Evolutionary conservation across 306 rosid genomes (phyloP), one percentile per base, ranked within the genome.

Genomic region (Inga leiocalycina): DNA sequence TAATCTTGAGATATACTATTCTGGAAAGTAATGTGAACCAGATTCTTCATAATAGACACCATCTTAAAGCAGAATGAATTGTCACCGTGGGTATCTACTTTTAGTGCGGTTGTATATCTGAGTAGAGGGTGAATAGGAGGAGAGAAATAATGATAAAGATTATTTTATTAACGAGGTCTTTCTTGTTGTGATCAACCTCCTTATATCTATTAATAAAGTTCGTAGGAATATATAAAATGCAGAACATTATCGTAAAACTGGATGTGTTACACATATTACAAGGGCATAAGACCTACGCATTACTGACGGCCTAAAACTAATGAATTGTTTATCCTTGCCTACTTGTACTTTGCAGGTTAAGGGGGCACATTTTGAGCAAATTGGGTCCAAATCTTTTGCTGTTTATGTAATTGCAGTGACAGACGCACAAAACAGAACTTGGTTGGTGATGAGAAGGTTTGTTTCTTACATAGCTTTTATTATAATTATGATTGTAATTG

Each of bases 291-390:
- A 34, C 5, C 76, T 24, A 72, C n/a, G 39, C 59, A 14, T 46
- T 72, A 46, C 39, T 72, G 27, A 72, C 5, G 24, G 57, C 59
- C 30, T 7, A 46, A 27, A 45, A 49, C 13, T 72, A 27, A 72
- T 46, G 35, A 45, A 45, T 72, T 71, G 12, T 24, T 72, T 24
- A 45, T 45, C 76, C 22, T 75, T 82, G 80, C 83, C 72, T 82
- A 10, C 76, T 80, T 77, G 65, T 83, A 74, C 68, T 37, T 70
- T 66, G 22, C 91, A 94, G 99, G 99, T 97, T 61, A 94, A 92
- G 87, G 99, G 99, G 73, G 99, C 99, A 34, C 91, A 94, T 85
- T 97, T 97, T 90, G 99, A 97, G 89, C 92, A 97, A 89, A 85
- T 90, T 32, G 95, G 97, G 45, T 92, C 99, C 82, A 97, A 94